A percentile compares a stretch with the other conserved stretches of the same genome.
Evolutionary conservation across 306 rosid species (phyloP).

Genomic region (Quercus rubra): DNA sequence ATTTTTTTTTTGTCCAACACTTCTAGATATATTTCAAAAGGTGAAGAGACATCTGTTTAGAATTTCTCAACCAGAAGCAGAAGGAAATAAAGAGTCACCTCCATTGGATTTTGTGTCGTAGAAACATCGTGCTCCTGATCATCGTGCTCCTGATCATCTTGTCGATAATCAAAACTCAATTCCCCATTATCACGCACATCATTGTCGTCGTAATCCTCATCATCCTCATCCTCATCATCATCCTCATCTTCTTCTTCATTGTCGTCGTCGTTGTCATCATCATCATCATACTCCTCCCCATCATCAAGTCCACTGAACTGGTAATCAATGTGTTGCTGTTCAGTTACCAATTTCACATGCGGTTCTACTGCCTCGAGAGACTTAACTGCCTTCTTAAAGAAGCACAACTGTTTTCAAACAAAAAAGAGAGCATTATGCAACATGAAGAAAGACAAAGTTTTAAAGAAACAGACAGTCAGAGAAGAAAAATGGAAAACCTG

Average conservation of each 20-base stretch:
- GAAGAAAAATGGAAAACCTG: conserved; percentile 55
- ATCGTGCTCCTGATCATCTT: conserved; percentile 53
- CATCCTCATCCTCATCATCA: conserved; percentile 31
- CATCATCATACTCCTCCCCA: conserved; percentile 53
- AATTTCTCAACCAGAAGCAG: conserved; percentile 14
- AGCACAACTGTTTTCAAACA: conserved; percentile 60
- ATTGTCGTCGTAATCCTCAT: conserved; percentile 40
- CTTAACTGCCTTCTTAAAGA: conserved; percentile 81
- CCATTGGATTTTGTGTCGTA: conserved; percentile 55
- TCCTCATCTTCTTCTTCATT: conserved; percentile 33
- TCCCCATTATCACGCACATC: conserved; percentile 76
- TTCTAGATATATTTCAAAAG: conserved; percentile 9
- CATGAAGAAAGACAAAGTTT: conserved; percentile 10
- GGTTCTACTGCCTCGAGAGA: conserved; percentile 91
- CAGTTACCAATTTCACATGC: conserved; percentile 74
- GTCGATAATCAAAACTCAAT: conserved; percentile 80
- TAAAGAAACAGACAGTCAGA: conserved; percentile 1
- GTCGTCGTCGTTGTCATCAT: conserved; percentile 18
- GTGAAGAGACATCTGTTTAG: conserved; percentile 1
- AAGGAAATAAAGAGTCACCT: conserved; percentile 37
- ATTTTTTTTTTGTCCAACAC: not conserved
- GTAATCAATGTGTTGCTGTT: conserved; percentile 91
- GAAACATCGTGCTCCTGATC: conserved; percentile 56
- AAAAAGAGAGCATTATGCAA: conserved; percentile 27
- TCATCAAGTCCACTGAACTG: conserved; percentile 80